Percentiles rank a stretch among this genome's conserved stretches.
These are phyloP conservation scores for Pleurotus sapidus DNA, from an alignment of 768 basidiomycete genomes.

Conservation along the genomic window DNA sequence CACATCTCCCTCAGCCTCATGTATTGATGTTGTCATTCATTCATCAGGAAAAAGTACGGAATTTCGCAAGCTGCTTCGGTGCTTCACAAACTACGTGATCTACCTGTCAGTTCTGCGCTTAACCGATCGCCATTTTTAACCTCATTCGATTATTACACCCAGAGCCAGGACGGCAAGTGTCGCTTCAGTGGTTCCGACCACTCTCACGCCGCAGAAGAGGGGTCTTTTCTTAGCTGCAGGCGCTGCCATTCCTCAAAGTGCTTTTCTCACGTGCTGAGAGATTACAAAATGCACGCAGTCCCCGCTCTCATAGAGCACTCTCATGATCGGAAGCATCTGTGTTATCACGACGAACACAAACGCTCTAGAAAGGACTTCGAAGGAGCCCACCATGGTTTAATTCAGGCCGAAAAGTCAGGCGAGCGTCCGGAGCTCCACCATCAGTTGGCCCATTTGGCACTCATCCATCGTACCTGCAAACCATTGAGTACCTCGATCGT, in stretches of 20 bases:
- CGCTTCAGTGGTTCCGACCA: neutral
- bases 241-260: conserved; percentile 38
- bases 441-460: conserved; percentile 45
- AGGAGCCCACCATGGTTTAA: conserved; percentile 10
- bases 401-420: conserved; percentile 28
- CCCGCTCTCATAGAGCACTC: conserved; percentile 30
- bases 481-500: conserved; percentile 41
- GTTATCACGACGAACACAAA: conserved; percentile 16
- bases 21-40: neutral
- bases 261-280: conserved; percentile 32
- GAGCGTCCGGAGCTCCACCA: conserved; percentile 25
- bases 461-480: conserved; percentile 43
- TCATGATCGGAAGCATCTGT: conserved; percentile 17
- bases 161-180: conserved; percentile 11
- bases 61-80: conserved; percentile 33
- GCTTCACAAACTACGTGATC: conserved; percentile 26
- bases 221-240: conserved; percentile 32
- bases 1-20: neutral
- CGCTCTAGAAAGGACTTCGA: conserved; percentile 17
- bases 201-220: conserved; percentile 18
- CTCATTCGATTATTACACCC: no score
- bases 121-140: no score
- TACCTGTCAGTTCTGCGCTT: neutral
- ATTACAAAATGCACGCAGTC: conserved; percentile 32
- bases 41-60: conserved; percentile 14